Percentiles rank a stretch among this genome's conserved stretches.
phyloP scores from a whole-genome alignment of 1,139 yeast genomes.

The Lodderomyces metapsilosis region DNA sequence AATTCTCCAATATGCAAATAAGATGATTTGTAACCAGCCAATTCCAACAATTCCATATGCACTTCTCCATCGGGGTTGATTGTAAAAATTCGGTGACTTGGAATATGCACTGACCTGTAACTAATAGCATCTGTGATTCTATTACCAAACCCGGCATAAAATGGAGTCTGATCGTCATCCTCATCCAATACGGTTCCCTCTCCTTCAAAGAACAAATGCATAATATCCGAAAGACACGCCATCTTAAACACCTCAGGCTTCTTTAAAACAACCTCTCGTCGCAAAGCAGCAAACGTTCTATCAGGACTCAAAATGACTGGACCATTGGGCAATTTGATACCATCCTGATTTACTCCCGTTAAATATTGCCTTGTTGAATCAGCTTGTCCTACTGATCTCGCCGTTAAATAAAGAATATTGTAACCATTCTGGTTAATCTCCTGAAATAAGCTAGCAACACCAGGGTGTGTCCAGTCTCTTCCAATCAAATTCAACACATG shows the following conservation, averaged over 20 bases:
- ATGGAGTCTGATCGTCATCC: constrained; percentile 60
- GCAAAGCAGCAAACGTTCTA: constrained; percentile 91
- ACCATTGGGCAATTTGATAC: constrained; percentile 72
- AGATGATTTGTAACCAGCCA: constrained; percentile 88
- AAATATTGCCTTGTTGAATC: constrained; percentile 88
- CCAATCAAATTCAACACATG: constrained; percentile 94
- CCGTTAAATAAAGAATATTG: constrained; percentile 89
- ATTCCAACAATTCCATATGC: constrained; percentile 91
- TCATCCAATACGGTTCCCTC: constrained; percentile 15
- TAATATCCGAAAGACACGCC: constrained; percentile 91
- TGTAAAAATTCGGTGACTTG: constrained; percentile 92
- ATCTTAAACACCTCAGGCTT: constrained; percentile 98
- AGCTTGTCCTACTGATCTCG: constrained; percentile 94
- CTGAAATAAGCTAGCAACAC: constrained; percentile 86
- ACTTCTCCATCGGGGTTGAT: constrained; percentile 97
- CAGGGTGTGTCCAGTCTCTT: constrained; percentile 97
- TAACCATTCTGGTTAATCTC: constrained; percentile 89
- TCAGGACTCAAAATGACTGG: constrained; percentile 97
- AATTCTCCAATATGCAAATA: constrained; percentile 89
- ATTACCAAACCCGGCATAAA: constrained; percentile 97
- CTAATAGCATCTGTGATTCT: constrained; percentile 96
- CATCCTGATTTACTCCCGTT: constrained; percentile 70
- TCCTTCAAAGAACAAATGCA: constrained; percentile 52
- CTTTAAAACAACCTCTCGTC: constrained; percentile 86
- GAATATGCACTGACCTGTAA: constrained; percentile 90